phyloP scores from a whole-genome alignment of 768 basidiomycete species.

The Omphalotus guepiniiformis region DNA sequence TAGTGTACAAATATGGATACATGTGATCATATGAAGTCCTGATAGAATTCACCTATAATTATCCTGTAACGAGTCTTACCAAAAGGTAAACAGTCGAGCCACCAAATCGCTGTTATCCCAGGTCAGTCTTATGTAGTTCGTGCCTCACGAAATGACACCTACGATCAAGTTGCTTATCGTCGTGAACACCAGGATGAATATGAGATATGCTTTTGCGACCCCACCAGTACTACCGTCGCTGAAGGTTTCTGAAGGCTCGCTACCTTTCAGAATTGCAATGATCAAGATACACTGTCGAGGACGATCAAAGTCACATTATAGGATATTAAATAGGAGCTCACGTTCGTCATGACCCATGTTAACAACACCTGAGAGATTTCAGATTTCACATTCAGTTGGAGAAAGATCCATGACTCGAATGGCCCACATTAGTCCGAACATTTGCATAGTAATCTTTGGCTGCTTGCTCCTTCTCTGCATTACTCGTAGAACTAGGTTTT shows the following conservation, averaged over 20 bases:
- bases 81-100: constrained; percentile 56
- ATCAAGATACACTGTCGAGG: constrained; percentile 58
- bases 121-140: background rate
- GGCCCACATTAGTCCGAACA: constrained; percentile 73
- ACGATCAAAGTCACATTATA: background rate
- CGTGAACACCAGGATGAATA: constrained; percentile 78
- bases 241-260: constrained; percentile 57
- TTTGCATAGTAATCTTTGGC: constrained; percentile 87
- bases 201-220: constrained; percentile 69
- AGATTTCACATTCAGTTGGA: background rate
- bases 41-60: too few species aligned
- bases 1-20: too few species aligned
- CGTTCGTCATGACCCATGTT: constrained; percentile 83
- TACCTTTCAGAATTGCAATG: constrained; percentile 62
- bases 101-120: constrained; percentile 42
- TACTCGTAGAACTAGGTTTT: constrained; percentile 31
- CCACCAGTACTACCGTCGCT: constrained; percentile 39
- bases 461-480: constrained; percentile 64
- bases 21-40: too few species aligned
- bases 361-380: constrained; percentile 49
- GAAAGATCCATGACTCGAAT: background rate
- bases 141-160: constrained; percentile 11
- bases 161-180: constrained; percentile 70
- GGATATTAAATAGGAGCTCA: constrained; percentile 26
- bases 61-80: constrained; percentile 49